These are phyloP conservation scores for Huntiella bhutanensis DNA, from an alignment of 2,329 filamentous ascomycete genomes.

Conservation along the genomic window DNA sequence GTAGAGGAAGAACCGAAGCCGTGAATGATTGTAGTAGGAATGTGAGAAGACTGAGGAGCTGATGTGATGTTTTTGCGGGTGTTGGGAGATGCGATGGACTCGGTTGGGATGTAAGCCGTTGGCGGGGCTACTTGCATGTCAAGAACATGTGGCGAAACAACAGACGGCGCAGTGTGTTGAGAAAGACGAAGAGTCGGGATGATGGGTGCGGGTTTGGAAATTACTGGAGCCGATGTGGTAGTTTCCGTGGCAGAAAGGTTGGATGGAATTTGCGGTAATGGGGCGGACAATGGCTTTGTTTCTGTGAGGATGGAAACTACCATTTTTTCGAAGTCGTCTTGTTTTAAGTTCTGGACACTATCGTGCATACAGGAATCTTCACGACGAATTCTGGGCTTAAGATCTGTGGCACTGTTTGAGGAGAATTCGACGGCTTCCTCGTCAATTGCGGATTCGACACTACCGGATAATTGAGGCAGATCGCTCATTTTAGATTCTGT, in stretches of 20 bases:
- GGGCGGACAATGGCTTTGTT: constrained; percentile 45
- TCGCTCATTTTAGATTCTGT: constrained; percentile 26
- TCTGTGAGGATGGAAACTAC: constrained; percentile 83
- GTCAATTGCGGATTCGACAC: constrained; percentile 48
- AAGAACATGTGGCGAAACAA: constrained; percentile 14
- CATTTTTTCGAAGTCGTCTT: constrained; percentile 82
- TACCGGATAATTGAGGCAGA: constrained; percentile 56
- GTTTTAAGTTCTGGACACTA: constrained; percentile 37
- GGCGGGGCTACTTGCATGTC: constrained; percentile 16
- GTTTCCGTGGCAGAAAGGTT: constrained; percentile 11
- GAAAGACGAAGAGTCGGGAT: constrained; percentile 13
- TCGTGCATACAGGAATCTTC: constrained; percentile 44
- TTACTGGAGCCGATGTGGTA: constrained; percentile 14
- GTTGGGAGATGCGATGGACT: constrained; percentile 8
- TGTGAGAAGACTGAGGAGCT: constrained; percentile 18
- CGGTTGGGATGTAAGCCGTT: constrained; percentile 10
- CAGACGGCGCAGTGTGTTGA: constrained; percentile 17
- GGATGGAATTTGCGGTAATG: constrained; percentile 22
- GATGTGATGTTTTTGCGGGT: neutral
- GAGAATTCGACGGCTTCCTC: constrained; percentile 45
- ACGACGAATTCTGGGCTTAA: constrained; percentile 49
- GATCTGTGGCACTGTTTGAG: constrained; percentile 36
- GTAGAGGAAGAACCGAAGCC: constrained; percentile 56
- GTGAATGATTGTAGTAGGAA: constrained; percentile 31
- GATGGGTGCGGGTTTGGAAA: constrained; percentile 18